Conservation (phyloP, 1,284 basidiomycete species). For the Lentinula novae-zelandiae region DNA sequence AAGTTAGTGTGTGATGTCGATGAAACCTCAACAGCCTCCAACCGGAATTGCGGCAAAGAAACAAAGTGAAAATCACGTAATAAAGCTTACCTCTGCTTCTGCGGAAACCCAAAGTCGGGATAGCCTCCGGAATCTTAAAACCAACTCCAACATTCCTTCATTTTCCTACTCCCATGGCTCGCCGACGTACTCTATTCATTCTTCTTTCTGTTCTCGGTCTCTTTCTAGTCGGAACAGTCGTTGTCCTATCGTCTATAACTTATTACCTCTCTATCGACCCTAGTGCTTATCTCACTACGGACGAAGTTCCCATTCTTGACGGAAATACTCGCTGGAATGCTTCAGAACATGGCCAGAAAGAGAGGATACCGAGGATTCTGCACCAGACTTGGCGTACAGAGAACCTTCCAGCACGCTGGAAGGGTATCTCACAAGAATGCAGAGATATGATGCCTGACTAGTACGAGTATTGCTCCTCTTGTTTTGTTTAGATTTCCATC, state of each 20-base stretch:
- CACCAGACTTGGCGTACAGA: constrained; percentile 99
- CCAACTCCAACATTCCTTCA: constrained; percentile 20
- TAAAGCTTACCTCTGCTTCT: not conserved
- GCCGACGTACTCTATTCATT: constrained; percentile 56
- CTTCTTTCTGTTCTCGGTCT: constrained; percentile 79
- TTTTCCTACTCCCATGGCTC: constrained; percentile 30
- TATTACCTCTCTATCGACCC: constrained; percentile 86
- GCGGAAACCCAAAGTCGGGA: not conserved
- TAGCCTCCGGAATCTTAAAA: not conserved
- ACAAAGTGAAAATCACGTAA: not conserved
- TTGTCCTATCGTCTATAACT: constrained; percentile 88
- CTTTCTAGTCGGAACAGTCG: constrained; percentile 85
- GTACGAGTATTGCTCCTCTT: constrained; percentile 47
- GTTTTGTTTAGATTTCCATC: constrained; percentile 12
- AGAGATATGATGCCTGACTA: constrained; percentile 93
- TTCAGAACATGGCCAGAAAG: constrained; percentile 53
- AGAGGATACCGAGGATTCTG: constrained; percentile 88
- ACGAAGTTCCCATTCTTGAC: constrained; percentile 65
- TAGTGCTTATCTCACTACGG: constrained; percentile 75
- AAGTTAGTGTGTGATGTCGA: too few species aligned
- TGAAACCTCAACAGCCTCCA: too few species aligned
- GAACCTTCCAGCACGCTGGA: constrained; percentile 82
- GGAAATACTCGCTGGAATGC: constrained; percentile 55
- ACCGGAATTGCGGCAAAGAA: too few species aligned
- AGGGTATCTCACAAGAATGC: constrained; percentile 74